Base-by-base conservation (phyloP, 2,329 filamentous ascomycete species). In the Aspergillus aculeatinus region DNA sequence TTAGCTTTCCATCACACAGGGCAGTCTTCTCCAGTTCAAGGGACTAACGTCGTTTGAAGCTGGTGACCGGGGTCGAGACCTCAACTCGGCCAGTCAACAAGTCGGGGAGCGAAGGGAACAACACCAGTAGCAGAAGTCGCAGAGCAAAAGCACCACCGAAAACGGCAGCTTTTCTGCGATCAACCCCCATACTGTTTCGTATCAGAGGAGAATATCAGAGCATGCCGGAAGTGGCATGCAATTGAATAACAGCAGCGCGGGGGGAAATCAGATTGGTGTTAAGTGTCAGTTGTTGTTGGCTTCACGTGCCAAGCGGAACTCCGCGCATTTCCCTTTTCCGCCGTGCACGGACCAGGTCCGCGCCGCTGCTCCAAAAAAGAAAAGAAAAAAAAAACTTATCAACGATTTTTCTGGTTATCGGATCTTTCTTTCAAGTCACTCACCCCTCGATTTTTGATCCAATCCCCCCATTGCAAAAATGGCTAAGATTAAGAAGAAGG, bases 41-140 rank as follows among this genome's bases (percentile, higher is more conserved):
- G 5, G 14, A 77, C 89, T 77, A 83, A 96, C 93, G 82, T 86
- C 95, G 87, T 82, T 98, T 98, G 85, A 97, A 99, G 84, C 94
- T 96, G 69, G 92, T 97, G 51, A 98, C 90, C 44, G 95, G 94
- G 23, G 95, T 99, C 49, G 95, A 97, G 71, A 99, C 89, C 82
- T 99, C 95, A 70, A 97, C 95, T 72, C 95, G 89, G 65, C 89
- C 90, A 21, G 92, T 95, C 63, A 99, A 83, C 63, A 96, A 83
- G 74, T 92, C 88, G 55, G 94, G 91, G 47, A 99, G 82, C 42
- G 85, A 86, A 63, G 95, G 93, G 73, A 97, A 96, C 60, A 87
- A 82, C 60, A 88, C 82, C 74, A 92, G 93, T 56, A 98, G 85
- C 58, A 91, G 79, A 61, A 98, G 82, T 67, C 95, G 88, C 67